A percentile compares a stretch with the other conserved stretches of the same genome.
Conservation (phyloP, 2,329 filamentous ascomycete genomes). For the Chalara sp. region DNA sequence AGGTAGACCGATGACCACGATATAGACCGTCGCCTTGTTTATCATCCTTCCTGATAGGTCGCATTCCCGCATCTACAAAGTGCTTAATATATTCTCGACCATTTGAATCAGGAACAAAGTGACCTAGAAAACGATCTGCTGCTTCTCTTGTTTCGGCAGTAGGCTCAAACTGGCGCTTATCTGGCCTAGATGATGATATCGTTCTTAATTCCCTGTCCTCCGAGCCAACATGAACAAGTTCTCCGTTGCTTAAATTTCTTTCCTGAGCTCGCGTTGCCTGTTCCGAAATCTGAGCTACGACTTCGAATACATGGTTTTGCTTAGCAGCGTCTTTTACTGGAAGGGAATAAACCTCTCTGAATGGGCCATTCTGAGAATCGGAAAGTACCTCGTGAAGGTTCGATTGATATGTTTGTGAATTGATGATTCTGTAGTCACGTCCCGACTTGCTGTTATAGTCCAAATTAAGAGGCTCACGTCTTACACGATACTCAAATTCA, state of each 20-base stretch:
- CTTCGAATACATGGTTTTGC: slow-evolving; percentile 20
- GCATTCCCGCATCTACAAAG: slow-evolving; percentile 2
- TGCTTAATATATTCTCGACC: too few species aligned
- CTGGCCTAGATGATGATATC: slow-evolving; percentile 9
- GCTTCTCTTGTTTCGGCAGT: slow-evolving; percentile 26
- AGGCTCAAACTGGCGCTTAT: slow-evolving; percentile 2
- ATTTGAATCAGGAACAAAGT: slow-evolving; percentile 22
- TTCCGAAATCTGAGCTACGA: slow-evolving; percentile 22
- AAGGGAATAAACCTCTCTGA: too few species aligned
- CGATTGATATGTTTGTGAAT: slow-evolving; percentile 11
- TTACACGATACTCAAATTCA: slow-evolving; percentile 13
- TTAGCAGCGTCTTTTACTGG: slow-evolving; percentile 7
- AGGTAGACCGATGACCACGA: slow-evolving; percentile 8
- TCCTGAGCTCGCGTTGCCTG: slow-evolving; percentile 20
- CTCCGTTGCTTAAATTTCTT: slow-evolving; percentile 12
- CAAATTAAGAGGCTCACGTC: slow-evolving; percentile 11
- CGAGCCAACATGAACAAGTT: slow-evolving; percentile 24
- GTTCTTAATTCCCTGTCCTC: slow-evolving; percentile 31
- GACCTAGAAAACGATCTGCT: slow-evolving; percentile 32
- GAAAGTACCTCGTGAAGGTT: slow-evolving; percentile 9
- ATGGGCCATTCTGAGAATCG: too few species aligned
- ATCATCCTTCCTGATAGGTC: slow-evolving; percentile 12
- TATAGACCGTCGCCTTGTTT: slow-evolving; percentile 9
- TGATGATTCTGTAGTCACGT: slow-evolving; percentile 11
- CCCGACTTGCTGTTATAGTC: slow-evolving; percentile 12